These are phyloP conservation scores for Lactarius trivialis DNA, from an alignment of 768 basidiomycete genomes.

Conservation along the genomic window DNA sequence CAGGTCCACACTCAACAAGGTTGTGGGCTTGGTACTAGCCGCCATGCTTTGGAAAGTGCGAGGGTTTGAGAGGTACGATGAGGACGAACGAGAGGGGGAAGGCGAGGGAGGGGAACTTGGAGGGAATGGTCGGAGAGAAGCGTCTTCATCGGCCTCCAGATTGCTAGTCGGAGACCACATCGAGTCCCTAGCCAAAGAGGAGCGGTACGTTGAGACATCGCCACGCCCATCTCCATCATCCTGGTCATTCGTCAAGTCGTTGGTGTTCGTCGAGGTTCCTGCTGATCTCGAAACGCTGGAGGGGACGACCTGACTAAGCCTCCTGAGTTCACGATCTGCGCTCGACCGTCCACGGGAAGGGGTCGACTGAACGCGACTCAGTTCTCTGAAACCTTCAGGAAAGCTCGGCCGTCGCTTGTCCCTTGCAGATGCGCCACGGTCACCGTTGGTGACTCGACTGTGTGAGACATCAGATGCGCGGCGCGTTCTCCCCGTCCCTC, in stretches of 20 bases:
- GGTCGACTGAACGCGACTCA: constrained; percentile 22
- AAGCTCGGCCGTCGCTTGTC: constrained; percentile 18
- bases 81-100: constrained; percentile 76
- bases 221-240: constrained; percentile 29
- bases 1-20: constrained; percentile 83
- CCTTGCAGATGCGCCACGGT: constrained; percentile 11
- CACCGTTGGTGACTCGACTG: constrained; percentile 14
- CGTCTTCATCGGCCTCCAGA: constrained; percentile 89
- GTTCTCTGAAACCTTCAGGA: constrained; percentile 20
- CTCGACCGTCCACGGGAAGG: constrained; percentile 24
- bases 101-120: constrained; percentile 86
- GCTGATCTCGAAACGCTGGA: constrained; percentile 22
- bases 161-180: constrained; percentile 73
- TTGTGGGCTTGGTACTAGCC: constrained; percentile 92
- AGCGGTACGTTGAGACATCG: constrained; percentile 42
- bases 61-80: constrained; percentile 75
- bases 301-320: constrained; percentile 21
- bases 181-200: constrained; percentile 64
- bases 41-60: constrained; percentile 77
- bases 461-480: constrained; percentile 35
- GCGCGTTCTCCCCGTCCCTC: constrained; percentile 56
- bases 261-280: constrained; percentile 57
- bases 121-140: constrained; percentile 82
- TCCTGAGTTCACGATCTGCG: constrained; percentile 23
- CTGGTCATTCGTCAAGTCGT: constrained; percentile 33